A percentile compares a stretch with the other conserved stretches of the same genome.
Evolutionary conservation across 2,329 filamentous ascomycete genomes (phyloP).

Genomic region (Talaromyces marneffei): DNA sequence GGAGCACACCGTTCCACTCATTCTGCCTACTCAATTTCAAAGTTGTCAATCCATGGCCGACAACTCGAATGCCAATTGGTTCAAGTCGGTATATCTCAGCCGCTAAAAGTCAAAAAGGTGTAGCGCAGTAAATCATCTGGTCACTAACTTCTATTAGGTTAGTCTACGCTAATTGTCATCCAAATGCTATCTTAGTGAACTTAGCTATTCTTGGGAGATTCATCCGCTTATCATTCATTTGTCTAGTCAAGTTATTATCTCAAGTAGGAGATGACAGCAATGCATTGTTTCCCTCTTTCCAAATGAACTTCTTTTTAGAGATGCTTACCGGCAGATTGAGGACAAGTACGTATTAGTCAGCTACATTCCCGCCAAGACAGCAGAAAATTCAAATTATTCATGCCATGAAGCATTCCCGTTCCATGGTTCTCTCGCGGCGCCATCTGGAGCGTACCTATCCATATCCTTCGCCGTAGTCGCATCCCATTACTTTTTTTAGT

Average conservation of each 20-base stretch:
- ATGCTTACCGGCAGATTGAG: background rate
- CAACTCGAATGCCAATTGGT: background rate
- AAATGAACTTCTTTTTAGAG: background rate
- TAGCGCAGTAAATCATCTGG: background rate
- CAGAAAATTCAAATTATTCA: background rate
- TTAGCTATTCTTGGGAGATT: too few species aligned
- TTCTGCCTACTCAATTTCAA: background rate
- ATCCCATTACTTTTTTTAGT: background rate
- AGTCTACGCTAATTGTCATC: background rate
- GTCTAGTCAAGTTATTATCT: too few species aligned
- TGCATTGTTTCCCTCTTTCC: too few species aligned
- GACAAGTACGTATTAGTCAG: too few species aligned
- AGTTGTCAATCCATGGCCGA: background rate
- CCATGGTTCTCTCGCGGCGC: slow-evolving; percentile 8
- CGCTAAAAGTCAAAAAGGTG: background rate
- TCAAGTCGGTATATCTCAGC: background rate
- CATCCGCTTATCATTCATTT: background rate
- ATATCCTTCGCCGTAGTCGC: background rate
- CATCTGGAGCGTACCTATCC: slow-evolving; percentile 1
- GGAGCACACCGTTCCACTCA: background rate
- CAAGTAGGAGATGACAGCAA: too few species aligned
- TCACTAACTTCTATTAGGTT: background rate
- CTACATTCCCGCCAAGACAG: background rate
- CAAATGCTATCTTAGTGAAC: background rate
- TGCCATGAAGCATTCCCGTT: background rate